A percentile compares a stretch with the other conserved stretches of the same genome.
phyloP scores from a whole-genome alignment of 1,284 basidiomycete genomes.

The Bjerkandera adusta region DNA sequence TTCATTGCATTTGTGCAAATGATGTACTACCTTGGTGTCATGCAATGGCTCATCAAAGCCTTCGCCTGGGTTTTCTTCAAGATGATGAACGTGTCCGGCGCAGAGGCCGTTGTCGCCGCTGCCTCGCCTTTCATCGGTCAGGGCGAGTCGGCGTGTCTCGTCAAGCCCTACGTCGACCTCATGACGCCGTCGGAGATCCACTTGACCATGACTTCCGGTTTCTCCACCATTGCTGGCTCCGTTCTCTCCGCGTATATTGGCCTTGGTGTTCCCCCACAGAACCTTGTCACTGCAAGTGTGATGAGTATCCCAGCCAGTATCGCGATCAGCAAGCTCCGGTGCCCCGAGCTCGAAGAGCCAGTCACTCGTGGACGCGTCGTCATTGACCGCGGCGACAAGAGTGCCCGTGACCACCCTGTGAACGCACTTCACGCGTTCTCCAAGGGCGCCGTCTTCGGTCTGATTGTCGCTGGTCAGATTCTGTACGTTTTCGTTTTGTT shows the following conservation, averaged over 20 bases:
- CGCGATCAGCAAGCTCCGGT: slow-evolving; percentile 83
- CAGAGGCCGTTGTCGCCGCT: slow-evolving; percentile 89
- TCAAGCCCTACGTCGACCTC: slow-evolving; percentile 81
- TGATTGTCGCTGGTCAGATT: slow-evolving; percentile 84
- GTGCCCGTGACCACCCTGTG: slow-evolving; percentile 51
- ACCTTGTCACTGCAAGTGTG: slow-evolving; percentile 86
- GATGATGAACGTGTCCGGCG: slow-evolving; percentile 82
- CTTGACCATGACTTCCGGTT: slow-evolving; percentile 86
- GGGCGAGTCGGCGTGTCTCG: slow-evolving; percentile 84
- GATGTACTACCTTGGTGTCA: slow-evolving; percentile 83
- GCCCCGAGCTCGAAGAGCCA: slow-evolving; percentile 83
- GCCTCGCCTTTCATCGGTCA: slow-evolving; percentile 91
- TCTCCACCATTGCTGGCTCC: slow-evolving; percentile 89
- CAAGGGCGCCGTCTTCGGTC: slow-evolving; percentile 83
- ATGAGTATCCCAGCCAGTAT: slow-evolving; percentile 96
- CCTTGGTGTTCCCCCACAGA: slow-evolving; percentile 80
- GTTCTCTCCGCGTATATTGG: slow-evolving; percentile 84
- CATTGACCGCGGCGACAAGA: slow-evolving; percentile 71
- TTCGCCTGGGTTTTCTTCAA: slow-evolving; percentile 95
- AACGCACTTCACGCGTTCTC: slow-evolving; percentile 90
- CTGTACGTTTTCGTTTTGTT: slow-evolving; percentile 44
- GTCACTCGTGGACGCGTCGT: slow-evolving; percentile 80
- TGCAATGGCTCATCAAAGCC: slow-evolving; percentile 86
- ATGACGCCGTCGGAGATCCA: slow-evolving; percentile 92
- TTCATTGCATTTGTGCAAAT: slow-evolving; percentile 88